phyloP scores from a whole-genome alignment of 1,139 yeast species.

The Starmera stellimalicola region DNA sequence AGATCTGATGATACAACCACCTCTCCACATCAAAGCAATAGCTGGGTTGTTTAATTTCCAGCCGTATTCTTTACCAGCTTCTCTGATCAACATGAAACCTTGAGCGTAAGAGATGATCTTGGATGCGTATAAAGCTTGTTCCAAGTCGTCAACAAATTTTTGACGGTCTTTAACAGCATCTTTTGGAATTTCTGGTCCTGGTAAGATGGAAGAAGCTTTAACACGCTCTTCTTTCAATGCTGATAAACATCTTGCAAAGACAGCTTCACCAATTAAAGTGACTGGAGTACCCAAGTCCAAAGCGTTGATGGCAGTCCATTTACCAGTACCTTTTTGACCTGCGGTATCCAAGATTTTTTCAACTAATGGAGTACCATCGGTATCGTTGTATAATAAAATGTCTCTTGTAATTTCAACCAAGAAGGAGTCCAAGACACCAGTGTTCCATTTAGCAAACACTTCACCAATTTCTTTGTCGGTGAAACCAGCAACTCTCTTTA shows the following conservation, averaged over 20 bases:
- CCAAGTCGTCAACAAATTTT: conserved; percentile 84
- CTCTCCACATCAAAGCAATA: conserved; percentile 99
- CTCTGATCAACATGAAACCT: conserved; percentile 98
- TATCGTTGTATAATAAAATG: conserved; percentile 75
- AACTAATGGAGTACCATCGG: conserved; percentile 84
- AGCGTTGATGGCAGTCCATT: conserved; percentile 99
- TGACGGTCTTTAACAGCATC: conserved; percentile 63
- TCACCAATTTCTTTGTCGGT: conserved; percentile 88
- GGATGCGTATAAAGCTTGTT: conserved; percentile 97
- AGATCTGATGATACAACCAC: conserved; percentile 99
- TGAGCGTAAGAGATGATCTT: conserved; percentile 98
- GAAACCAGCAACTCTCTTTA: conserved; percentile 92
- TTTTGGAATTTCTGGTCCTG: conserved; percentile 64
- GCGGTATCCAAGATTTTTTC: conserved; percentile 96
- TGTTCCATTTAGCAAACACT: conserved; percentile 90
- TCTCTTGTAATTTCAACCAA: conserved; percentile 95
- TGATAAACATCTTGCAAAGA: conserved; percentile 91
- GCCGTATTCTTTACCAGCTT: conserved; percentile 93
- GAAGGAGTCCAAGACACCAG: conserved; percentile 96
- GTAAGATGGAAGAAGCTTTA: conserved; percentile 67
- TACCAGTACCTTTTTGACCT: conserved; percentile 99
- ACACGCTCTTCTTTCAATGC: conserved; percentile 87
- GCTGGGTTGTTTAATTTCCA: conserved; percentile 98
- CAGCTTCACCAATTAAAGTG: conserved; percentile 97
- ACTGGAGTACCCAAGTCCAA: conserved; percentile 98